A percentile compares a stretch with the other conserved stretches of the same genome.
These are phyloP conservation scores for Helotiales sp. DNA, from an alignment of 2,329 filamentous ascomycete genomes.

Conservation along the genomic window DNA sequence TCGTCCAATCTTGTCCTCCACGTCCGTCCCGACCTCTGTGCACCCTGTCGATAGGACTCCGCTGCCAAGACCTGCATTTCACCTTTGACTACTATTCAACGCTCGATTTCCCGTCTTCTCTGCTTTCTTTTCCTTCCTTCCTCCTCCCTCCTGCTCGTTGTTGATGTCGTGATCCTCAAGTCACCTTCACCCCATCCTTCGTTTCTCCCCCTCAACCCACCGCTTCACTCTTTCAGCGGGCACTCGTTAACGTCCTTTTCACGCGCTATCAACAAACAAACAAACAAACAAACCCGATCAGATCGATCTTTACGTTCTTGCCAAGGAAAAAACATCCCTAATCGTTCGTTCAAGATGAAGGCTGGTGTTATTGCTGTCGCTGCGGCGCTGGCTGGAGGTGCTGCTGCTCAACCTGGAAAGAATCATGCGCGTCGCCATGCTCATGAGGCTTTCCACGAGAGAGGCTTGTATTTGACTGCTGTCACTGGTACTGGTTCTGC, in stretches of 20 bases:
- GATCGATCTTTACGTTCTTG: conserved; percentile 22
- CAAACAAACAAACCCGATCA: too few species aligned
- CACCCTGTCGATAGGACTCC: conserved; percentile 6
- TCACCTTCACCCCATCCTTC: conserved; percentile 59
- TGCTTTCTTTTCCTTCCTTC: conserved; percentile 29
- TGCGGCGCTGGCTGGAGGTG: conserved; percentile 63
- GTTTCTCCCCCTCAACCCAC: conserved; percentile 51
- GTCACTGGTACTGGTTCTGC: conserved; percentile 20
- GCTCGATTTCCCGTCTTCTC: conserved; percentile 44
- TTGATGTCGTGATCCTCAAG: conserved; percentile 56
- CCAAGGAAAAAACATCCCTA: conserved; percentile 19
- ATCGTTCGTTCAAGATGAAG: conserved; percentile 68
- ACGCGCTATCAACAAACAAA: conserved; percentile 31
- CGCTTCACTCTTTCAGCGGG: conserved; percentile 91
- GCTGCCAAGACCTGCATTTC: conserved; percentile 19
- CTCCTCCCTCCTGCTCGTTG: conserved; percentile 43
- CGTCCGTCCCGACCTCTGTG: neutral
- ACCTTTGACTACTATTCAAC: conserved; percentile 13
- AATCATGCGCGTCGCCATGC: conserved; percentile 63
- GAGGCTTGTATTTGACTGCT: conserved; percentile 36
- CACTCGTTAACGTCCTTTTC: conserved; percentile 61
- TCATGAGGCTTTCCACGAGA: conserved; percentile 64
- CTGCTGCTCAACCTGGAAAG: conserved; percentile 52
- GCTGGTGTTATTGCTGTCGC: conserved; percentile 67
- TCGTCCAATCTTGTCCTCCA: neutral